phyloP scores from a whole-genome alignment of 169 alveolate species.

The Cryptosporidium canis region DNA sequence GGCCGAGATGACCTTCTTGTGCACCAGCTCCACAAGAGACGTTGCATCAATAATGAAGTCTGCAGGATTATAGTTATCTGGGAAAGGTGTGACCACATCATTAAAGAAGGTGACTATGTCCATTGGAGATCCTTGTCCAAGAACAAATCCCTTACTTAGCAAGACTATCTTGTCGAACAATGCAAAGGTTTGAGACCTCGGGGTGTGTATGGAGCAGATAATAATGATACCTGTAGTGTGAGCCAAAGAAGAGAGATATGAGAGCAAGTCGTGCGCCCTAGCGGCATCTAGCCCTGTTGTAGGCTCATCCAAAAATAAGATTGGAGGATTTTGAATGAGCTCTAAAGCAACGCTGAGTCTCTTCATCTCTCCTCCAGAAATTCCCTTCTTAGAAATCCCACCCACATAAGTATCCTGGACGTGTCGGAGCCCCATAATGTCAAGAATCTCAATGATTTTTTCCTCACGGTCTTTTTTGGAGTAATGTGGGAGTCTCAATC shows the following conservation, averaged over 20 bases:
- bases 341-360: constrained; percentile 86
- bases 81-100: constrained; percentile 75
- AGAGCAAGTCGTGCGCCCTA: constrained; percentile 78
- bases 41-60: constrained; percentile 76
- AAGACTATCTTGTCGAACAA: constrained; percentile 81
- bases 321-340: constrained; percentile 83
- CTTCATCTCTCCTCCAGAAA: constrained; percentile 86
- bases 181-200: constrained; percentile 78
- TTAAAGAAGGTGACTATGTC: constrained; percentile 74
- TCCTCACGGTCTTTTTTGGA: constrained; percentile 74
- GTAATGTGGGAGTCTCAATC: constrained; percentile 75
- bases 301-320: constrained; percentile 88
- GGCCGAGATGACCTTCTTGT: constrained; percentile 34
- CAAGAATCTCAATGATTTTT: constrained; percentile 75
- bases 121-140: constrained; percentile 81
- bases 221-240: constrained; percentile 74
- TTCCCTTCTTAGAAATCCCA: constrained; percentile 73
- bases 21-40: constrained; percentile 51
- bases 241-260: constrained; percentile 74
- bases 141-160: constrained; percentile 80
- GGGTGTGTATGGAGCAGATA: constrained; percentile 82
- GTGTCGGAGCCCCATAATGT: constrained; percentile 77
- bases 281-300: constrained; percentile 89
- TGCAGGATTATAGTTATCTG: constrained; percentile 78
- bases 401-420: constrained; percentile 78